Evolutionary conservation across 129 eudicot genomes (phyloP).

Genomic region (Glebionis coronaria): DNA sequence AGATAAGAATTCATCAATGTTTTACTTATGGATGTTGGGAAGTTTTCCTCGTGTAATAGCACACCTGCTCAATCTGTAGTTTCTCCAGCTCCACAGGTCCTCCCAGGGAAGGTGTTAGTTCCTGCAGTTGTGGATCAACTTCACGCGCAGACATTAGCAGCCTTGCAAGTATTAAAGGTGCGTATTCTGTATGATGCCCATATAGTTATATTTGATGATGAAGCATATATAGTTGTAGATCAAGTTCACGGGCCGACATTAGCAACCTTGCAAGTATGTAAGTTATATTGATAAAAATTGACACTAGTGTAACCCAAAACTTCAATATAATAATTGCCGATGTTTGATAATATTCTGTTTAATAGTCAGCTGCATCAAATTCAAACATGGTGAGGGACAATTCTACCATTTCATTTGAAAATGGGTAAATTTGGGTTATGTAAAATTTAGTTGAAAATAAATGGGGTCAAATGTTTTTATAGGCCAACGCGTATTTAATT

Average conservation of each 20-base stretch:
- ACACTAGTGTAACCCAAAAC: too few species aligned
- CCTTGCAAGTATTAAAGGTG: slow-evolving; percentile 5
- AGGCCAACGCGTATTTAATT: too few species aligned
- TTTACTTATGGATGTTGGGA: background rate
- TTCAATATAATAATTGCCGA: too few species aligned
- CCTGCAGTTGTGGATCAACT: background rate
- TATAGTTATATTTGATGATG: background rate
- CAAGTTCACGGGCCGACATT: slow-evolving; percentile 86
- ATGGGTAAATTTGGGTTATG: too few species aligned
- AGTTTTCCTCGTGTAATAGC: background rate
- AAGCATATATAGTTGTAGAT: slow-evolving; percentile 50
- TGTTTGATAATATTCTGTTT: too few species aligned
- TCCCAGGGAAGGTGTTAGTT: background rate
- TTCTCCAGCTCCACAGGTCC: background rate
- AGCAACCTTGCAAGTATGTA: slow-evolving; percentile 82
- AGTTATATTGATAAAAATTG: slow-evolving; percentile 22
- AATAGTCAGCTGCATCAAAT: too few species aligned
- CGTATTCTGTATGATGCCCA: background rate
- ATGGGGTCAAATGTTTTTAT: too few species aligned
- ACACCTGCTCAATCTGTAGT: background rate
- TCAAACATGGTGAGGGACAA: too few species aligned
- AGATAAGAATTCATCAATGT: background rate
- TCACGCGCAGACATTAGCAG: background rate
- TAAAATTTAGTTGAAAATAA: too few species aligned
- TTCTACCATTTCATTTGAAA: too few species aligned